phyloP scores from a whole-genome alignment of 2,329 filamentous ascomycete genomes.

The Sarocladiaceae sp. region DNA sequence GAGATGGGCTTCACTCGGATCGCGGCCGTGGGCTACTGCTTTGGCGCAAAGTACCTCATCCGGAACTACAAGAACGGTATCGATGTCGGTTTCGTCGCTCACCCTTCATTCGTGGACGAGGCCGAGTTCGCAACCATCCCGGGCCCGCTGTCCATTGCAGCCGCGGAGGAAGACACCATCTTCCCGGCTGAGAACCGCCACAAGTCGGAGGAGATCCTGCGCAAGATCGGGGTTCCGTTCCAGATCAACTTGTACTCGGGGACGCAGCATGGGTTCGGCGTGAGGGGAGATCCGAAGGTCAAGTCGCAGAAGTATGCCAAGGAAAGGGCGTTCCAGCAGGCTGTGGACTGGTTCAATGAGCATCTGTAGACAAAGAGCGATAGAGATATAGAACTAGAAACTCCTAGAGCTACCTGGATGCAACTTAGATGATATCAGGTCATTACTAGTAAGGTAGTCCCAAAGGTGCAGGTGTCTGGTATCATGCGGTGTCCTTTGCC shows the following conservation, averaged over 20 bases:
- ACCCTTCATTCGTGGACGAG: slow-evolving; percentile 55
- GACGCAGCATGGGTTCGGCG: slow-evolving; percentile 67
- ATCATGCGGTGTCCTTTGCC: too few relatives aligned
- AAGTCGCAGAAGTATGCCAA: slow-evolving; percentile 59
- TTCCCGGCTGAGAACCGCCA: slow-evolving; percentile 50
- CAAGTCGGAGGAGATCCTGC: slow-evolving; percentile 53
- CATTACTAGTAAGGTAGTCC: too few relatives aligned
- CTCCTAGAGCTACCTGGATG: too few relatives aligned
- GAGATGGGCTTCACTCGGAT: slow-evolving; percentile 44
- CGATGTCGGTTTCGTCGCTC: slow-evolving; percentile 56
- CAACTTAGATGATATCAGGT: too few relatives aligned
- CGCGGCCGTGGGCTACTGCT: slow-evolving; percentile 58
- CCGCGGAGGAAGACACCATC: slow-evolving; percentile 55
- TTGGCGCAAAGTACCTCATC: slow-evolving; percentile 62
- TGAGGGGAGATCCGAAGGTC: slow-evolving; percentile 53
- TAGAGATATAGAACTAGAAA: too few relatives aligned
- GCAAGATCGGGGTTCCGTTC: slow-evolving; percentile 47
- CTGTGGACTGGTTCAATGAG: slow-evolving; percentile 67
- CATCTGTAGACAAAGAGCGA: slow-evolving; percentile 20
- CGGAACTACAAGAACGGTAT: slow-evolving; percentile 55
- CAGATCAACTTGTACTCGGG: slow-evolving; percentile 65
- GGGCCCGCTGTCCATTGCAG: slow-evolving; percentile 54
- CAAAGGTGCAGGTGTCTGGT: too few relatives aligned
- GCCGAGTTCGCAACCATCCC: slow-evolving; percentile 52
- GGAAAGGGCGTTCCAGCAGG: slow-evolving; percentile 72